Evolutionary conservation across 139 green algal species (phyloP).

Genomic region (Diplosphaera chodatii): DNA sequence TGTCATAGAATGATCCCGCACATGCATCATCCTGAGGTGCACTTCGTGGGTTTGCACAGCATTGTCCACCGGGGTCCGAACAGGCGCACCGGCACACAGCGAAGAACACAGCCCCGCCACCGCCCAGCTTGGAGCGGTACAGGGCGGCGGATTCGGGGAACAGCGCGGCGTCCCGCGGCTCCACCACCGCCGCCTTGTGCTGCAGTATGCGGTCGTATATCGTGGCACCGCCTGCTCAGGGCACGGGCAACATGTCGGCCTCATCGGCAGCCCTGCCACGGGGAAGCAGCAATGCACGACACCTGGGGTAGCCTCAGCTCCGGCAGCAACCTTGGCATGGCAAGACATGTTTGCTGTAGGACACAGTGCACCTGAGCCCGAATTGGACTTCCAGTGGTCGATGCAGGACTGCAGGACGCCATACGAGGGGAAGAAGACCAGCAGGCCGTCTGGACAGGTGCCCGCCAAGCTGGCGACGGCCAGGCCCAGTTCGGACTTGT

Average conservation of each 20-base stretch:
- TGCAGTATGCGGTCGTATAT: conserved; percentile 82
- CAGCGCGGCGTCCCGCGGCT: conserved; percentile 56
- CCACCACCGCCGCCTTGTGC: conserved; percentile 80
- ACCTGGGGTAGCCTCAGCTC: too few relatives aligned
- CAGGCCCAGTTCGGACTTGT: conserved; percentile 59
- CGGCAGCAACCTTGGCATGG: too few relatives aligned
- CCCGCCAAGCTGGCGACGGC: conserved; percentile 76
- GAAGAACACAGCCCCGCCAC: conserved; percentile 84
- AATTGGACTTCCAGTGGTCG: conserved; percentile 68
- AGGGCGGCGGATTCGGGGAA: conserved; percentile 59
- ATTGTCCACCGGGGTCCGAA: too few relatives aligned
- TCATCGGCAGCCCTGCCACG: too few relatives aligned
- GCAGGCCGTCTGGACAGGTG: conserved; percentile 81
- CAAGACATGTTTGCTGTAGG: too few relatives aligned
- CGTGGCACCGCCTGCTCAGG: conserved; percentile 19
- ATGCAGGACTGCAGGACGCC: conserved; percentile 57
- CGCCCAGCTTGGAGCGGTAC: conserved; percentile 68
- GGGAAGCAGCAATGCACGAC: too few relatives aligned
- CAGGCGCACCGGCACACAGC: conserved; percentile 90
- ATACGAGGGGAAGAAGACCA: conserved; percentile 98
- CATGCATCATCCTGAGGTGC: too few relatives aligned
- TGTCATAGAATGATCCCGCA: too few relatives aligned
- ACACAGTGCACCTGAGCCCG: not conserved
- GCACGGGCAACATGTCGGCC: too few relatives aligned
- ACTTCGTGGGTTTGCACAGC: too few relatives aligned